Base-by-base conservation (phyloP, 2,329 filamentous ascomycete genomes). In the Colletotrichum brevisporum region DNA sequence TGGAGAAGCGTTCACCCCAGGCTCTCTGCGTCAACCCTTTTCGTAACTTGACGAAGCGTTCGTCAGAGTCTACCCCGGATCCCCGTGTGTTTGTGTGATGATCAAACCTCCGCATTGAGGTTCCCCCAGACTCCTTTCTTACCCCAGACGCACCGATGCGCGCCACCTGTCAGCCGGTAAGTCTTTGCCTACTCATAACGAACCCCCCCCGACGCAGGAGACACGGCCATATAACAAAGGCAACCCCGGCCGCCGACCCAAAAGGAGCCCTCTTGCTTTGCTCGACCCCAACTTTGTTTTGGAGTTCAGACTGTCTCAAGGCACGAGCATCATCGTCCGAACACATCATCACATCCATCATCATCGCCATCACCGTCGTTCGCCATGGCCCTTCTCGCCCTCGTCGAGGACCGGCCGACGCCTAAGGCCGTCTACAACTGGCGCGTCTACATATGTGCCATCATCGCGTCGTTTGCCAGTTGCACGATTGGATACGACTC, bases 401-500 rank as follows among this genome's bases (percentile, higher is more conserved):
- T 88, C 68, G 83, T 84, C 47, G 87, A 89, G 76, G 87, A 89
- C 74, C 77, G 87, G 79, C 85, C 87, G 43, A 89, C 87, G 78
- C 87, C 87, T 5, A 80, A 81, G 73, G 82, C 82, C 70, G 86
- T 89, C 69, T 89, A 89, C 82, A 89, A 89, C 78, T 89, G 87
- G 87, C 84, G 87, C 48, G 85, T 89, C 66, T 89, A 89, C 74
- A 75, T 78, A 31, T 88, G 83, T 72, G 87, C 87, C 10, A 80
- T 83, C 52, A 80, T 87, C 26, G 86, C 86, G 24, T 88, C 87
- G 2, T 87, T 88, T 66, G 86, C 86, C 36, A 84, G 87, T 45
- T 88, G 85, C 75, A 86, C 84, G 76, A 88, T 89, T 63, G 86
- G 85, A 66, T 88, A 87, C 70, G 92, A 94, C 77, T 91, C 88